Evolutionary conservation across 2,329 filamentous ascomycete genomes (phyloP), one percentile per base, ranked within the genome.

Genomic region (Aspergillus chevalieri): DNA sequence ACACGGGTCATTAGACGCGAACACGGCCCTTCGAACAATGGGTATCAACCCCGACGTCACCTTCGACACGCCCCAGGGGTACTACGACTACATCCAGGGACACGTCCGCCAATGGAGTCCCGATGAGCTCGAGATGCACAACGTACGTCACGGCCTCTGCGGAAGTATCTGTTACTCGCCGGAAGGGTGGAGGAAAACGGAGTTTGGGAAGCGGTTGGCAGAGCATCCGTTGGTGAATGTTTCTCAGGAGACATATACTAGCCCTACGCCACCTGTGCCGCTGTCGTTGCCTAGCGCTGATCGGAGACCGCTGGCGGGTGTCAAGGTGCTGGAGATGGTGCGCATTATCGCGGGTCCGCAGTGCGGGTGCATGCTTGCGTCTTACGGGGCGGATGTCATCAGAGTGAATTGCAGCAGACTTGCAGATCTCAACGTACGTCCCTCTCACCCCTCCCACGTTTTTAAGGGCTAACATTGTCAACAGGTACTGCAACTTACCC

Each of bases 291-390:
- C 38, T 2, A 21, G 24, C 2, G 10, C 45, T 26, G 47, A 54
- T 44, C 36, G 46, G 15, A 46, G 61, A 24, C 57, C 61, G n/a
- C 19, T 80, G 3, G 67, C 73, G 0, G 78, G 75, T 0, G 60
- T 78, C 52, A 75, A 73, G 49, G 72, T 82, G 1, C 61, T 81
- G 7, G 78, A 81, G 44, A 57, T 62, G 56, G 61, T 64, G 5
- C 52, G 55, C 14, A 55, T 57, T n/a, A 57, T 57, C 17, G 73
- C 74, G 8, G 73, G 68, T 6, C 72, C 72, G 8, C 64, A 70
- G 0, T 64, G 71, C 12, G 70, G 69, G 8, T 60, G 58, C 47
- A 66, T 67, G 19, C 56, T 75, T 1, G 70, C 71, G 22, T 69
- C 66, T 22, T 61, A 73, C 34, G 73, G 73, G 6, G 73, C 73